Evolutionary conservation across 805 yeast species (phyloP).

Genomic region (Kockiozyma suomiensis): DNA sequence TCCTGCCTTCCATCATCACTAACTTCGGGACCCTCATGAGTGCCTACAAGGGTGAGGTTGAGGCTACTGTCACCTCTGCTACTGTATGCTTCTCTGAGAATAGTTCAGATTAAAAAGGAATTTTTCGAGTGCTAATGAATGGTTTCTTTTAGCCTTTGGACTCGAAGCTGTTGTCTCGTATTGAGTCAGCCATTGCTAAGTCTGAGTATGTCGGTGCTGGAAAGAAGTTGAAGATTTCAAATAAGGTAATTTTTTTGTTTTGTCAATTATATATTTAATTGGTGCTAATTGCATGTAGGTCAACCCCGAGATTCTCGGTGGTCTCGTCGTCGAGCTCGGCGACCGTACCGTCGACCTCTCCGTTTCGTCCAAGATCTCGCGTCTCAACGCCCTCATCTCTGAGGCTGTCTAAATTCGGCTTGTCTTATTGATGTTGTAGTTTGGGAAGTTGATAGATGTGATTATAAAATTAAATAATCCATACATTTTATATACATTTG

Average conservation of each 20-base stretch:
- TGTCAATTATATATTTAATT: background rate
- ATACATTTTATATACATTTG: background rate
- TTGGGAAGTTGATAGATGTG: background rate
- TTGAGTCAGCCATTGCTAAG: constrained; percentile 74
- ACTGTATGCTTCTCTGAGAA: constrained; percentile 39
- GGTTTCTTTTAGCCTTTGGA: constrained; percentile 59
- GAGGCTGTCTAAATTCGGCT: constrained; percentile 67
- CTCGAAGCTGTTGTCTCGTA: constrained; percentile 71
- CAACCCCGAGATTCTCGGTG: constrained; percentile 91
- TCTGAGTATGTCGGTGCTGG: constrained; percentile 83
- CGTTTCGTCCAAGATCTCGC: constrained; percentile 78
- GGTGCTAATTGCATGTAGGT: constrained; percentile 40
- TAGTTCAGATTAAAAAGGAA: background rate
- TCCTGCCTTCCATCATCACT: constrained; percentile 64
- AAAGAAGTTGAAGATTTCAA: constrained; percentile 80
- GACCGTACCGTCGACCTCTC: constrained; percentile 96
- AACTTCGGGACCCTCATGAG: constrained; percentile 79
- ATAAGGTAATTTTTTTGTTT: constrained; percentile 48
- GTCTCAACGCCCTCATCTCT: constrained; percentile 82
- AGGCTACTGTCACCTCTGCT: constrained; percentile 90
- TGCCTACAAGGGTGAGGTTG: constrained; percentile 89
- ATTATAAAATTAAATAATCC: background rate
- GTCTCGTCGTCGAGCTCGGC: constrained; percentile 92
- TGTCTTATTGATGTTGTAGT: too few species aligned
- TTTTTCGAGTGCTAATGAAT: background rate